Percentiles rank a stretch among this genome's conserved stretches.
Conservation (phyloP, 164 flowering plant species). For the grape (Vitis vinifera) region DNA sequence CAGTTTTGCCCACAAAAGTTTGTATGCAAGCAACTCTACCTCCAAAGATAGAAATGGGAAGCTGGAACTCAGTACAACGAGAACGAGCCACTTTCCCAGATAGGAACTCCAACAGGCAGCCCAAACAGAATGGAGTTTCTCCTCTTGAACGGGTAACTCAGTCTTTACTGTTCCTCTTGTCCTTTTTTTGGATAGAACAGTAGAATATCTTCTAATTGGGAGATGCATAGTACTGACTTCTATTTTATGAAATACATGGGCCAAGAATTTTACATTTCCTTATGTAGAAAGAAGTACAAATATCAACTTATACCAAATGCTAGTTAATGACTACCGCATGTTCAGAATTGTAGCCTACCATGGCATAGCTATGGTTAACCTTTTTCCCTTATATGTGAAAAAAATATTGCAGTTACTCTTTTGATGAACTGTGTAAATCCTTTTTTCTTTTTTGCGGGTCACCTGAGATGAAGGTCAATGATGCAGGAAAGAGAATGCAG, state of each 20-base stretch:
- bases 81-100: slow-evolving; percentile 20
- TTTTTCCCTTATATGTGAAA: too few species aligned
- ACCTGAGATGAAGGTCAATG: slow-evolving; percentile 6
- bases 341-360: too few species aligned
- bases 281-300: too few species aligned
- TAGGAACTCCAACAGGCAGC: slow-evolving; percentile 13
- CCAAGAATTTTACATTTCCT: too few species aligned
- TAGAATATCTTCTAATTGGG: too few species aligned
- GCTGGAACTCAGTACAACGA: slow-evolving; percentile 45
- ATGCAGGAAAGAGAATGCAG: slow-evolving; percentile 49
- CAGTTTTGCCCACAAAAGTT: slow-evolving; percentile 22
- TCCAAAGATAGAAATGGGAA: slow-evolving; percentile 48
- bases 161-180: not conserved
- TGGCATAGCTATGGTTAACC: too few species aligned
- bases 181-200: not conserved
- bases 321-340: too few species aligned
- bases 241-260: too few species aligned
- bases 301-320: too few species aligned
- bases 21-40: slow-evolving; percentile 11
- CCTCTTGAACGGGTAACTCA: slow-evolving; percentile 31
- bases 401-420: not conserved
- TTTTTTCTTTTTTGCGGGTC: not conserved
- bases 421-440: not conserved
- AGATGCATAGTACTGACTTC: too few species aligned
- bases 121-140: slow-evolving; percentile 24